phyloP scores from a whole-genome alignment of 2,329 filamentous ascomycete genomes.

The Zymoseptoria ardabiliae region DNA sequence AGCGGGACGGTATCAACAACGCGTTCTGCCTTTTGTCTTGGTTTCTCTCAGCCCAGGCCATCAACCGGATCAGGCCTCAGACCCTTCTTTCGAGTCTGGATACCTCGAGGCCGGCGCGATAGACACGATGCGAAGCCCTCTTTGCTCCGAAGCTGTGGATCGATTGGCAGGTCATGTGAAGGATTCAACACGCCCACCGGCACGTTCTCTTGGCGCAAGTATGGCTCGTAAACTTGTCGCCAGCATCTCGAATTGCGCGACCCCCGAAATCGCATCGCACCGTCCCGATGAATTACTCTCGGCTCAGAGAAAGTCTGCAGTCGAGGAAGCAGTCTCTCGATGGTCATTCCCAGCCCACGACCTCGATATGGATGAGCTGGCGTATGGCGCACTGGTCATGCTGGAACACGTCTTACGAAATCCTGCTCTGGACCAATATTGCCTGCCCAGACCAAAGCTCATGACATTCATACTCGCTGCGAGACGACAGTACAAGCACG shows the following conservation, averaged over 20 bases:
- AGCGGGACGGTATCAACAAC: constrained; percentile 20
- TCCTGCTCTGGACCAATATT: constrained; percentile 66
- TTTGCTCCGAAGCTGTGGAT: constrained; percentile 52
- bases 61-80: constrained; percentile 6
- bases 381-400: constrained; percentile 80
- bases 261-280: constrained; percentile 17
- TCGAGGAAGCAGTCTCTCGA: constrained; percentile 62
- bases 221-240: constrained; percentile 27
- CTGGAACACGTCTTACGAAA: constrained; percentile 78
- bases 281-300: constrained; percentile 59
- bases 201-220: constrained; percentile 20
- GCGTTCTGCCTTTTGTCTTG: constrained; percentile 26
- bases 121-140: constrained; percentile 75
- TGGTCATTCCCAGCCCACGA: constrained; percentile 90
- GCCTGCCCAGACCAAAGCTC: constrained; percentile 48
- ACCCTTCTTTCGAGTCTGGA: constrained; percentile 24
- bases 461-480: constrained; percentile 81
- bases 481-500: constrained; percentile 83
- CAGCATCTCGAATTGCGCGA: constrained; percentile 18
- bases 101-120: constrained; percentile 81
- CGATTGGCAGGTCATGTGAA: constrained; percentile 27
- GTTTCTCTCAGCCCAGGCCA: constrained; percentile 6
- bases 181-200: constrained; percentile 22
- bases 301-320: constrained; percentile 48
- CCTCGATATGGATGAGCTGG: constrained; percentile 81